Evolutionary conservation across 306 rosid genomes (phyloP), one percentile per base, ranked within the genome.

Genomic region (Acacia crassicarpa): DNA sequence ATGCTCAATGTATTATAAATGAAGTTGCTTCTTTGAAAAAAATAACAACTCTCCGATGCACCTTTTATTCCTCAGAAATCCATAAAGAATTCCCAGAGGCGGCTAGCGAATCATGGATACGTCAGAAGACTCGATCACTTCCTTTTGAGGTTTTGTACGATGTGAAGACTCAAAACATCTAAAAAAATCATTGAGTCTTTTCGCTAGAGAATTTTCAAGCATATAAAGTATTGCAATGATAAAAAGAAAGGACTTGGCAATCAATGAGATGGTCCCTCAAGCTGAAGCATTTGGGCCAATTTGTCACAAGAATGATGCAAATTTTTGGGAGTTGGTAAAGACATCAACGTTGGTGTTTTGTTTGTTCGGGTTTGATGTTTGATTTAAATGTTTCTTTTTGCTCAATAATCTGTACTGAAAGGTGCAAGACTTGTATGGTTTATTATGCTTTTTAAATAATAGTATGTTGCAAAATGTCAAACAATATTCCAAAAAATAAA

Each of bases 221-320:
- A 30, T 23, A 32, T 70, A 22, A 79, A 43, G 38, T 33, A 33
- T 33, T 33, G 6, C 2, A 33, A 33, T 4, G 38, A 33, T 33
- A 33, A 27, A 27, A 27, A 33, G 70, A 30, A 25, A 70, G 23
- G n/a, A 54, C 43, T n/a, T 30, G 9, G 58, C 44, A 41, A 79
- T 79, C 2, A 22, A 13, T 15, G 77, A 79, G 77, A 15, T 70
- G 16, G 61, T 79, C 63, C 8, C n/a, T 49, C n/a, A 49, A 49
- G n/a, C 8, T 49, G 56, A 16, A 5, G n/a, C n/a, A 16, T 16
- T 49, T 49, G 7, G 9, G n/a, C n/a, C 19, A 53, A 53, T 19
- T 20, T 19, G 22, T 53, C 23, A 20, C 23, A 19, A 19, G 10
- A 7, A 19, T 10, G 15, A 16, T 16, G 5, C 0, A 49, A 16